Evolutionary conservation across 495 filamentous ascomycete genomes (phyloP).

Genomic region (Neurospora tetrasperma): DNA sequence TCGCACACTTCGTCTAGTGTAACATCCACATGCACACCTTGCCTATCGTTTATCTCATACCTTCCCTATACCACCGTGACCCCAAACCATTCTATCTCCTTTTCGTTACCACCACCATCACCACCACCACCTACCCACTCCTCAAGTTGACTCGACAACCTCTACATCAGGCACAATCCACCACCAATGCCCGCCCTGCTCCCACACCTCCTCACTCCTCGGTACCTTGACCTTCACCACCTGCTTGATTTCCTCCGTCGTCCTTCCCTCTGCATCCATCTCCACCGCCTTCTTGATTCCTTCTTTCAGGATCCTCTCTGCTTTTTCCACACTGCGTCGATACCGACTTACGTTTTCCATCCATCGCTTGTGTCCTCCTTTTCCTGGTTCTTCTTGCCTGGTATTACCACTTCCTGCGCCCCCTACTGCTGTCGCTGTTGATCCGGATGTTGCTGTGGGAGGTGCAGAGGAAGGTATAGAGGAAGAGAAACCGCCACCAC

Average conservation of each 20-base stretch:
- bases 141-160: not conserved
- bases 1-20: not conserved
- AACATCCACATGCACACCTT: not conserved
- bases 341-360: not conserved
- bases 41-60: not conserved
- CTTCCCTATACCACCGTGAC: not conserved
- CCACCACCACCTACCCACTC: not conserved
- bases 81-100: not conserved
- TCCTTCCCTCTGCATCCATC: slow-evolving; percentile 44
- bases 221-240: slow-evolving; percentile 47
- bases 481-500: not conserved
- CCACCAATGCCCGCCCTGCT: slow-evolving; percentile 58
- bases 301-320: not conserved
- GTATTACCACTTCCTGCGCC: not conserved
- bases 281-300: slow-evolving; percentile 14
- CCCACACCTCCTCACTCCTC: slow-evolving; percentile 19
- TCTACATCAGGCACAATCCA: slow-evolving; percentile 64
- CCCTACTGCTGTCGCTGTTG: not conserved
- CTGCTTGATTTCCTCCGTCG: slow-evolving; percentile 44
- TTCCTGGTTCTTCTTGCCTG: not conserved
- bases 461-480: too few species aligned
- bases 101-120: not conserved
- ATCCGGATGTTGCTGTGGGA: too few species aligned
- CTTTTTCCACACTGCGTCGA: not conserved
- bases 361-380: not conserved